phyloP scores from a whole-genome alignment of 2,329 filamentous ascomycete genomes.

The Teratosphaeria nubilosa region DNA sequence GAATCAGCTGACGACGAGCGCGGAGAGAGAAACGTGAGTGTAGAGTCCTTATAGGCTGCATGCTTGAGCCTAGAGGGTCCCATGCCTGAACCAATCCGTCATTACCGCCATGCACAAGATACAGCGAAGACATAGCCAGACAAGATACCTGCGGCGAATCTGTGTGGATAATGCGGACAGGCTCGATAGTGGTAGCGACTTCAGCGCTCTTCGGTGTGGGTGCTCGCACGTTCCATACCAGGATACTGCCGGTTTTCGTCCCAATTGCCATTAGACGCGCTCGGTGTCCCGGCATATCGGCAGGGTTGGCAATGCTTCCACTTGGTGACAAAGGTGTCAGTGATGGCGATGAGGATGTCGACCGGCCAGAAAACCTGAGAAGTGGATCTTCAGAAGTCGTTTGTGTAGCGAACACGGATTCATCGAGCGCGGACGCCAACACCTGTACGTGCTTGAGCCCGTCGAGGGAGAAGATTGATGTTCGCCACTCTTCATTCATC shows the following conservation, averaged over 20 bases:
- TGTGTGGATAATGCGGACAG: conserved; percentile 75
- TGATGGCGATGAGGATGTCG: conserved; percentile 43
- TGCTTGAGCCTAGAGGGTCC: conserved; percentile 81
- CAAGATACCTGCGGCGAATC: conserved; percentile 82
- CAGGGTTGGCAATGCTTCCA: conserved; percentile 29
- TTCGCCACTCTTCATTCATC: conserved; percentile 54
- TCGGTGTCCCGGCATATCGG: conserved; percentile 73
- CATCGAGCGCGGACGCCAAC: conserved; percentile 61
- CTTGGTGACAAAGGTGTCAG: conserved; percentile 42
- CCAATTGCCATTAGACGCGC: conserved; percentile 73
- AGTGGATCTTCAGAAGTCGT: conserved; percentile 71
- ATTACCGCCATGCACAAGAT: conserved; percentile 84
- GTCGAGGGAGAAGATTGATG: conserved; percentile 52
- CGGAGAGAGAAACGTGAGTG: conserved; percentile 76
- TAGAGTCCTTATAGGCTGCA: conserved; percentile 71
- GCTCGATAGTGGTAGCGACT: conserved; percentile 50
- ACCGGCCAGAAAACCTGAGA: conserved; percentile 46
- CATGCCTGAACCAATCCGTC: conserved; percentile 93
- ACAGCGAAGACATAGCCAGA: conserved; percentile 72
- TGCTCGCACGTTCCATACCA: conserved; percentile 78
- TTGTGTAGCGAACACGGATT: conserved; percentile 60
- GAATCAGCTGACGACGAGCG: conserved; percentile 62
- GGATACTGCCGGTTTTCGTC: conserved; percentile 64
- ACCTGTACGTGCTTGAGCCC: conserved; percentile 52
- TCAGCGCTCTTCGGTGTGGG: conserved; percentile 45